These are phyloP conservation scores for Neodidymelliopsis sp. DNA, from an alignment of 2,329 filamentous ascomycete genomes.

Conservation along the genomic window DNA sequence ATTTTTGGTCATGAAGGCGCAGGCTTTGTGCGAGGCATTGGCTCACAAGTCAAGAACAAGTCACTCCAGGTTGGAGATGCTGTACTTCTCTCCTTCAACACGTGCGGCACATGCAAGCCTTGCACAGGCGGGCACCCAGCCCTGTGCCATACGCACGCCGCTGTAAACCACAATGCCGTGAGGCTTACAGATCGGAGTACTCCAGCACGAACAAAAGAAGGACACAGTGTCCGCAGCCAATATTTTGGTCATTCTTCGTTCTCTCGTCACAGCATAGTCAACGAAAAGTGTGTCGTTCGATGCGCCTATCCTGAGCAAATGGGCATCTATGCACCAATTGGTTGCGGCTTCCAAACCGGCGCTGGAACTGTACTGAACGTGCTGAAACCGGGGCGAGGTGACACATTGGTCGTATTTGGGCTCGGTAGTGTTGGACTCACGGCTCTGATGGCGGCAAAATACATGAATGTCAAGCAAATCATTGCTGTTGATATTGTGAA, in stretches of 20 bases:
- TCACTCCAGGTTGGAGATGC: constrained; percentile 48
- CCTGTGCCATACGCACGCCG: constrained; percentile 56
- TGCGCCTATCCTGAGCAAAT: constrained; percentile 36
- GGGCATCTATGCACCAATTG: constrained; percentile 49
- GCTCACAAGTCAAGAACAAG: constrained; percentile 9
- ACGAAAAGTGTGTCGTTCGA: constrained; percentile 23
- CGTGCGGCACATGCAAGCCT: constrained; percentile 55
- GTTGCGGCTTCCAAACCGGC: constrained; percentile 56
- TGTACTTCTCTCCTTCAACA: constrained; percentile 56
- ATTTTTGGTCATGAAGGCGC: constrained; percentile 61
- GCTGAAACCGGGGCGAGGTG: constrained; percentile 31
- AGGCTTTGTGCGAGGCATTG: constrained; percentile 13
- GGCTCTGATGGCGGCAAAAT: constrained; percentile 51
- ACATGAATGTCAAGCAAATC: constrained; percentile 42
- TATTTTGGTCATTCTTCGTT: constrained; percentile 31
- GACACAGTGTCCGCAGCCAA: constrained; percentile 2
- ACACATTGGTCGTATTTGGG: constrained; percentile 49
- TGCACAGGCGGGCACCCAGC: constrained; percentile 55
- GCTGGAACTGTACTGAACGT: constrained; percentile 53
- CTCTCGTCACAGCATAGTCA: constrained; percentile 15
- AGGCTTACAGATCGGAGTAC: constrained; percentile 4
- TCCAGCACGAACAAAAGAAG: constrained; percentile 1
- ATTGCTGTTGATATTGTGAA: constrained; percentile 58
- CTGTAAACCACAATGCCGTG: constrained; percentile 53
- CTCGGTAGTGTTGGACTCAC: constrained; percentile 53